Conservation (phyloP, 257 asterid genomes). For the Mitragyna speciosa region DNA sequence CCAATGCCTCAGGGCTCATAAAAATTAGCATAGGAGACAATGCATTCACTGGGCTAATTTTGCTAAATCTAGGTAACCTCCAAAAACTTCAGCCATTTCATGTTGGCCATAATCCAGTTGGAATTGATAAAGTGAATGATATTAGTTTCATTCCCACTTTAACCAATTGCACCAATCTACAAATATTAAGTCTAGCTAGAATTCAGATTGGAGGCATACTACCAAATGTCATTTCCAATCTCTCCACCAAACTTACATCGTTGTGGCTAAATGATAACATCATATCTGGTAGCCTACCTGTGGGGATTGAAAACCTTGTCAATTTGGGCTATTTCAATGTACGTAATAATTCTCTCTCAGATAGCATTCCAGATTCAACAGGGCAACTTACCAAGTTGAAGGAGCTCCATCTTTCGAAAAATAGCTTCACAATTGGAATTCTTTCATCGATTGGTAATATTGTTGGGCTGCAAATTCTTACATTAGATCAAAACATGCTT, state of each 20-base stretch:
- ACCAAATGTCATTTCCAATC: conserved; percentile 34
- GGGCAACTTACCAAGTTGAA: conserved; percentile 28
- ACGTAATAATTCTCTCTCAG: conserved; percentile 18
- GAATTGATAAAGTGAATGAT: conserved; percentile 22
- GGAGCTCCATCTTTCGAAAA: conserved; percentile 14
- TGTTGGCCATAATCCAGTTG: conserved; percentile 30
- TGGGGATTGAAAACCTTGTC: conserved; percentile 27
- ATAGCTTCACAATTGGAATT: conserved; percentile 25
- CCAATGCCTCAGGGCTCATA: conserved; percentile 23
- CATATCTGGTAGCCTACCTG: conserved; percentile 32
- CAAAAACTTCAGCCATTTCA: conserved; percentile 17
- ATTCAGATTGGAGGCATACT: conserved; percentile 31
- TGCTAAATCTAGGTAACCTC: conserved; percentile 21
- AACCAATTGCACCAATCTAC: conserved; percentile 34
- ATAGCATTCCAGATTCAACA: conserved; percentile 30
- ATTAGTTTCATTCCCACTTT: conserved; percentile 32
- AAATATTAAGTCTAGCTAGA: conserved; percentile 14
- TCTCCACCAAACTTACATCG: conserved; percentile 25
- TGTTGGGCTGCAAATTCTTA: conserved; percentile 22
- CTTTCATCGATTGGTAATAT: conserved; percentile 35
- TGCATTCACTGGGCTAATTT: conserved; percentile 19
- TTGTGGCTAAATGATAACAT: conserved; percentile 27
- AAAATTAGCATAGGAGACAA: conserved; percentile 20
- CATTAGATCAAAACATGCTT: conserved; percentile 24
- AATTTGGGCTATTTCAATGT: conserved; percentile 22